phyloP scores from a whole-genome alignment of 2,329 filamentous ascomycete species.

The Neofusicoccum umdonicola region DNA sequence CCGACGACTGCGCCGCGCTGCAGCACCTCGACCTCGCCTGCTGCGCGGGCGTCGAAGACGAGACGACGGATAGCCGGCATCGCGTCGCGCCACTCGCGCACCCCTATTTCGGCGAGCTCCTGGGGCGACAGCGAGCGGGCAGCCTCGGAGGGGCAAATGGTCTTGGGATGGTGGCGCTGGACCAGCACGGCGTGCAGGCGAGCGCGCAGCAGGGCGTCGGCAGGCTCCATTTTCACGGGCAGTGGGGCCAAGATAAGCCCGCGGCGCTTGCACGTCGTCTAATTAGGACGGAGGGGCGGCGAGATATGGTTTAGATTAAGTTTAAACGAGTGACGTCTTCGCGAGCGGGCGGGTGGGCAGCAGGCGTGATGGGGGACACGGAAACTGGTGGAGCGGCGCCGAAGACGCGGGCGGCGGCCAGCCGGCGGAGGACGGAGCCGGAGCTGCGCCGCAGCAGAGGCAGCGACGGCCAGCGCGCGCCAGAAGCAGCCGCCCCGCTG shows the following conservation, averaged over 20 bases:
- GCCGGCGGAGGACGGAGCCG: no score
- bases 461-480: no score
- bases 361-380: no score
- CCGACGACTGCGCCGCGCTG: conserved; percentile 47
- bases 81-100: conserved; percentile 44
- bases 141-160: conserved; percentile 54
- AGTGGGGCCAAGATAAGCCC: neutral
- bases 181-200: conserved; percentile 30
- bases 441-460: no score
- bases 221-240: neutral
- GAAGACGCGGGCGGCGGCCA: no score
- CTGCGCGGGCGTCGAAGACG: conserved; percentile 42
- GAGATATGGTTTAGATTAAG: conserved; percentile 12
- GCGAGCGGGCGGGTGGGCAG: no score
- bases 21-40: conserved; percentile 47
- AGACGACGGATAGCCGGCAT: conserved; percentile 46
- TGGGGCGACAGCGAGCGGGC: conserved; percentile 43
- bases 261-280: neutral
- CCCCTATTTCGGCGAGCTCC: conserved; percentile 36
- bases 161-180: conserved; percentile 44
- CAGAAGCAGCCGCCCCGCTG: no score
- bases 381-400: no score
- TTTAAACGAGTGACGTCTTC: conserved; percentile 8
- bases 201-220: conserved; percentile 20
- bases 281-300: neutral